These are phyloP conservation scores for Nasturtium officinale DNA, from an alignment of 345 rosid genomes.

Conservation along the genomic window DNA sequence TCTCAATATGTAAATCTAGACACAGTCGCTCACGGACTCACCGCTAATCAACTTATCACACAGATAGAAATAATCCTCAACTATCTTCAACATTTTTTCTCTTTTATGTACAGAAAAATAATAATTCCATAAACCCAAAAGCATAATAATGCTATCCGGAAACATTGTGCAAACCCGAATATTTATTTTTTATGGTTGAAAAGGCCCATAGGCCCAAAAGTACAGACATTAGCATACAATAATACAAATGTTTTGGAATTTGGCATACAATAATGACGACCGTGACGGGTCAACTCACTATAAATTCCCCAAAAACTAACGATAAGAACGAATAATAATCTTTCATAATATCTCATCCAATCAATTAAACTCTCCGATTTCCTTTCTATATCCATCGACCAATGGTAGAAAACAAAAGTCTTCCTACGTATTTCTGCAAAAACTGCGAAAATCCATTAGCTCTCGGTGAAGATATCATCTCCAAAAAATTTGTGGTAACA, in stretches of 20 bases:
- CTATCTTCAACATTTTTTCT: background rate
- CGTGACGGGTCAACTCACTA: slow-evolving; percentile 17
- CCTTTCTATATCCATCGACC: slow-evolving; percentile 8
- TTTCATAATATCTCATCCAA: background rate
- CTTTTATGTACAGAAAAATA: background rate
- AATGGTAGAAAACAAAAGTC: slow-evolving; percentile 37
- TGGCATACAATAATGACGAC: background rate
- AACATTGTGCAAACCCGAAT: background rate
- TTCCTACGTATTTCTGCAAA: slow-evolving; percentile 61
- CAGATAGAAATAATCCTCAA: background rate
- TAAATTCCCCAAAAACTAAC: background rate
- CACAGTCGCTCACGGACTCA: slow-evolving; percentile 16
- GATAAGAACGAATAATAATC: slow-evolving; percentile 20
- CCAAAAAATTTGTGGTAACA: slow-evolving; percentile 50
- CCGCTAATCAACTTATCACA: background rate
- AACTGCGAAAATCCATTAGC: slow-evolving; percentile 72
- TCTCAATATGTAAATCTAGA: background rate
- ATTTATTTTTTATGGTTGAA: background rate
- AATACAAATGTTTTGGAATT: background rate
- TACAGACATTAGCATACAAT: background rate
- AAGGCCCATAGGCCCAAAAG: background rate
- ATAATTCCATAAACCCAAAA: background rate
- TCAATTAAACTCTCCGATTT: background rate
- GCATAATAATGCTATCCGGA: background rate
- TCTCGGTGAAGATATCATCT: slow-evolving; percentile 78